Base-by-base conservation (phyloP, 2,329 filamentous ascomycete genomes). In the Cadophora sp. region DNA sequence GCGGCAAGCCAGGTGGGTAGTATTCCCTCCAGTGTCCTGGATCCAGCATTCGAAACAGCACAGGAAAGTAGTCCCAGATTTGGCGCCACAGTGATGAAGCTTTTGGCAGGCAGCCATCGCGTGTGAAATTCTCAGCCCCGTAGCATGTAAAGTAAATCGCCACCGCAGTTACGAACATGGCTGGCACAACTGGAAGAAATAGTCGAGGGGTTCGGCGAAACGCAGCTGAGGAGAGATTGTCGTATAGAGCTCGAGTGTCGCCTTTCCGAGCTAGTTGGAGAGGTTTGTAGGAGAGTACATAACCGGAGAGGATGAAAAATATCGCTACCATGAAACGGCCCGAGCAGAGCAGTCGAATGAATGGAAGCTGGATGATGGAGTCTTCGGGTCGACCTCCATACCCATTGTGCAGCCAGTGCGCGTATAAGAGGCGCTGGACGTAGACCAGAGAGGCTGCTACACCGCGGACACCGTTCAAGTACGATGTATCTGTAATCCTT, bases 261-360 rank as follows among this genome's bases (percentile, higher is more conserved):
- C 73, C 1, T 76, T 75, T 30, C 18, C 66, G 62, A 1, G 66
- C 53, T 13, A 65, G 41, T 45, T 76, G 73, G 24, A 83, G 72
- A 0, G 81, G 78, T 60, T 79, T 79, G 69, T 78, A 76, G 3
- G 80, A 79, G 43, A 83, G 76, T 0, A 78, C 80, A 67, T 82
- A 83, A 39, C 82, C 82, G 1, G 81, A 83, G 41, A 83, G 80
- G 68, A 83, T 78, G 73, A 83, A 83, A 73, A 83, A 83, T 61
- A 83, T 77, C 70, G 81, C 78, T 5, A 83, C 81, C 79, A 81
- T 81, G 30, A 80, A 79, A 9, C 78, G 77, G 13, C 81, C 81
- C 4, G 66, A 62, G 51, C 33, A 68, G 27, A 65, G n/a, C 4
- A 66, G 43, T 18, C 64, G 59, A 6, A 66, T 14, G n/a, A 66